These are phyloP conservation scores for Stachybotrys chartarum DNA, from an alignment of 2,329 filamentous ascomycete genomes.

Conservation along the genomic window DNA sequence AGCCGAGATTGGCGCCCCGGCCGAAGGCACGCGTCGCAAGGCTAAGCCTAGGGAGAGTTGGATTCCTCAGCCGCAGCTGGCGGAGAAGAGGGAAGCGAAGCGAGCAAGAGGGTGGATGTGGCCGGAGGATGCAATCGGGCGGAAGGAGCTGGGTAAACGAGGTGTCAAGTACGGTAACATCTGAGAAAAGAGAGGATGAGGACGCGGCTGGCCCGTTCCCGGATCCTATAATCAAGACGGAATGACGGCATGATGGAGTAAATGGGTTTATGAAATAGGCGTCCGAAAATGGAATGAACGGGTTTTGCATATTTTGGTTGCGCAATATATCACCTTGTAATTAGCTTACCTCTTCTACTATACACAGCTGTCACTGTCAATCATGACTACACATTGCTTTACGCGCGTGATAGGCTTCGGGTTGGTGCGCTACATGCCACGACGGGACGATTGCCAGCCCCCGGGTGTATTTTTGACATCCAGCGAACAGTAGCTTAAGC, in stretches of 20 bases:
- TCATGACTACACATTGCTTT: background rate
- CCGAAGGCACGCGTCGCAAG: slow-evolving; percentile 64
- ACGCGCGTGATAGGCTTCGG: too few species aligned
- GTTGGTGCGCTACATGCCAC: too few species aligned
- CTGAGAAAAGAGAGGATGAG: background rate
- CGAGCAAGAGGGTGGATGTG: slow-evolving; percentile 65
- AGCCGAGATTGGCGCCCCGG: slow-evolving; percentile 67
- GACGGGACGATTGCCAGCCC: too few species aligned
- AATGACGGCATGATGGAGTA: background rate
- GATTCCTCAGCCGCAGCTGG: slow-evolving; percentile 68
- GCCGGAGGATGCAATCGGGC: slow-evolving; percentile 65
- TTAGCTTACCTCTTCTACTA: background rate
- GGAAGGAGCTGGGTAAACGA: slow-evolving; percentile 64
- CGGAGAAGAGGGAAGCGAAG: slow-evolving; percentile 72
- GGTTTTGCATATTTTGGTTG: background rate
- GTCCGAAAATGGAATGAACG: background rate
- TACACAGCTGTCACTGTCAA: background rate
- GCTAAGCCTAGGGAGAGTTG: slow-evolving; percentile 62
- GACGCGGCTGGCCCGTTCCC: background rate
- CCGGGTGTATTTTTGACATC: too few species aligned
- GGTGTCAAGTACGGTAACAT: slow-evolving; percentile 44
- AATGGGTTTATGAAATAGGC: background rate
- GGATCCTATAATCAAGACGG: background rate
- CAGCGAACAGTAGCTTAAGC: too few species aligned
- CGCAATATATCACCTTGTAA: background rate